Evolutionary conservation across 1,139 yeast genomes (phyloP), one percentile per base, ranked within the genome.

Genomic region (Hemisphaericaspora xylanilytica): DNA sequence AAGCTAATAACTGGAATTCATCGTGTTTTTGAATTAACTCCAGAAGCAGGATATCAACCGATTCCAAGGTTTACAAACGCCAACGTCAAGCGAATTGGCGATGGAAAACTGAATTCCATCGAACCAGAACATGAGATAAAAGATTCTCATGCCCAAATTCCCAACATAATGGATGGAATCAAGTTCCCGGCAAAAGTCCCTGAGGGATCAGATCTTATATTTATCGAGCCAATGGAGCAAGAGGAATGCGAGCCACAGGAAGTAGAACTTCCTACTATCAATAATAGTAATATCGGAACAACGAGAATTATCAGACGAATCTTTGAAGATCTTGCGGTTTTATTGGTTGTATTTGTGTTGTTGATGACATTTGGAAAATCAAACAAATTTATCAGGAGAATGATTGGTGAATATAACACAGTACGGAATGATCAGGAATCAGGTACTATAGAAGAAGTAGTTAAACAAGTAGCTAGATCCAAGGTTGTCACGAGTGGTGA

Each of bases 1-100:
- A 49, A 57, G 0, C 63, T 75, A 26, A 59, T 79, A 5, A 63
- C 66, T 33, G 86, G 85, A 2, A 78, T 78, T 3, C 85, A 80
- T 56, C 55, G 57, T 42, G 59, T 61, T 21, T 70, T 65, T 55
- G 57, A 56, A 16, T 55, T 70, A 26, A 49, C 58, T 9, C 46
- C 65, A 16, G 62, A 59, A 1, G 61, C 65, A 10, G 50, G 56
- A 49, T 71, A 67, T 45, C 73, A 65, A 43, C 76, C 75, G 10
- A 46, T 58, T 1, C 55, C 68, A 12, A 58, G 64, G 32, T 69
- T 67, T 42, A 47, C 49, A 5, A 42, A 43, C 8, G 29, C 41
- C 2, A 46, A 47, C 13, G 33, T 56, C 6, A 55, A 56, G 34
- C 48, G 50, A 39, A 64, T 66, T 13, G 65, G 61, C 4, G 69